Conservation (phyloP, 164 flowering plant species). For the Vitis amurensis region DNA sequence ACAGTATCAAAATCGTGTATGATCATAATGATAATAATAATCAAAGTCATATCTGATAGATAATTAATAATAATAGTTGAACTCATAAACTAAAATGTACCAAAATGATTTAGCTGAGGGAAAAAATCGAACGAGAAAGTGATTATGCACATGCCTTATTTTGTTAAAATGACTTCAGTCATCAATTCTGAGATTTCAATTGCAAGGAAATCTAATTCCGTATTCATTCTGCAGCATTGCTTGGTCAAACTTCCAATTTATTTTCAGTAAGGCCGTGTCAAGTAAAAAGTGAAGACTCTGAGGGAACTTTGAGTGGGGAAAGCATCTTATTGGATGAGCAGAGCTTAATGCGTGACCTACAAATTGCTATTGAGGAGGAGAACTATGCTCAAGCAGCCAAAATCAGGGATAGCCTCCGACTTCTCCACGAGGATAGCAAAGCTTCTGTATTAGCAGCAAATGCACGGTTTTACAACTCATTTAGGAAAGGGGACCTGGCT, state of each 20-base stretch:
- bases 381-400: constrained; percentile 81
- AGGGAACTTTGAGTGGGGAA: constrained; percentile 51
- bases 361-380: constrained; percentile 73
- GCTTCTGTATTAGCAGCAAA: constrained; percentile 74
- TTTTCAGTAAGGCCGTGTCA: constrained; percentile 28
- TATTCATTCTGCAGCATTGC: constrained; percentile 42
- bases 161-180: not conserved
- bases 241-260: constrained; percentile 18
- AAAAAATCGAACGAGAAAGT: not conserved
- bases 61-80: too few relatives aligned
- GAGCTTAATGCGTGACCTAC: constrained; percentile 62
- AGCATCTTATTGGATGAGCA: constrained; percentile 58
- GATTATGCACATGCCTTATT: not conserved
- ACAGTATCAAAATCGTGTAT: too few relatives aligned
- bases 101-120: too few relatives aligned
- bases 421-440: constrained; percentile 74
- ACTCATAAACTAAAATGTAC: too few relatives aligned
- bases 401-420: constrained; percentile 71
- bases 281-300: constrained; percentile 55
- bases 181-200: not conserved
- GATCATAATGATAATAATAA: too few relatives aligned
- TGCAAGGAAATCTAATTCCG: constrained; percentile 5
- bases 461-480: constrained; percentile 72
- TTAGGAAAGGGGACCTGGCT: constrained; percentile 69
- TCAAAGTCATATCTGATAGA: too few relatives aligned